Conservation (phyloP, 257 asterid species). For the Asclepias syriaca region DNA sequence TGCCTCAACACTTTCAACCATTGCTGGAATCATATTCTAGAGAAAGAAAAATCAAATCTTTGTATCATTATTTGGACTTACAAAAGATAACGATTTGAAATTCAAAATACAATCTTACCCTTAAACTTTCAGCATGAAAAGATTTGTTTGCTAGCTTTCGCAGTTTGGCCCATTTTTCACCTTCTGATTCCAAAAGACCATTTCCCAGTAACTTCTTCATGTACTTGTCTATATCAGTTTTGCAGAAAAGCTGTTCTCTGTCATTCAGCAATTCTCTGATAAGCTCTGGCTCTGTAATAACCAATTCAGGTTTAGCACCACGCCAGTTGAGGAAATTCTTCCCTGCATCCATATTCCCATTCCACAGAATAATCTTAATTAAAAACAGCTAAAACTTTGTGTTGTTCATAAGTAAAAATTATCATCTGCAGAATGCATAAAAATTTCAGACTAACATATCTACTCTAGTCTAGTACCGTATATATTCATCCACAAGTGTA, state of each 20-base stretch:
- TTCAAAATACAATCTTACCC: constrained; percentile 20
- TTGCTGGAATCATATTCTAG: constrained; percentile 49
- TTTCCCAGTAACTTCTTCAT: constrained; percentile 38
- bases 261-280: constrained; percentile 46
- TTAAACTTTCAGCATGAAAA: constrained; percentile 50
- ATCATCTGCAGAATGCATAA: background rate
- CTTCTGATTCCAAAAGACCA: constrained; percentile 20
- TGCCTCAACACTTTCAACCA: constrained; percentile 39
- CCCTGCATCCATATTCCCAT: constrained; percentile 22
- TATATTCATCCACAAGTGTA: constrained; percentile 39
- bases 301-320: constrained; percentile 38
- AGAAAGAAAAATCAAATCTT: background rate
- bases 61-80: background rate
- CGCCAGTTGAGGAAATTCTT: constrained; percentile 39
- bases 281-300: constrained; percentile 46
- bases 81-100: background rate
- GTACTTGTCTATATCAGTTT: constrained; percentile 7
- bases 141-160: constrained; percentile 52
- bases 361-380: background rate
- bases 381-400: background rate
- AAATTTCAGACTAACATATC: no score
- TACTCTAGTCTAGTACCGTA: constrained; percentile 33
- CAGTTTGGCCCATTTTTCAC: constrained; percentile 48
- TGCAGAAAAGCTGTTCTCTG: constrained; percentile 29
- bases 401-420: background rate